Conservation (phyloP, 306 rosid genomes). For the Pyrus betulifolia region DNA sequence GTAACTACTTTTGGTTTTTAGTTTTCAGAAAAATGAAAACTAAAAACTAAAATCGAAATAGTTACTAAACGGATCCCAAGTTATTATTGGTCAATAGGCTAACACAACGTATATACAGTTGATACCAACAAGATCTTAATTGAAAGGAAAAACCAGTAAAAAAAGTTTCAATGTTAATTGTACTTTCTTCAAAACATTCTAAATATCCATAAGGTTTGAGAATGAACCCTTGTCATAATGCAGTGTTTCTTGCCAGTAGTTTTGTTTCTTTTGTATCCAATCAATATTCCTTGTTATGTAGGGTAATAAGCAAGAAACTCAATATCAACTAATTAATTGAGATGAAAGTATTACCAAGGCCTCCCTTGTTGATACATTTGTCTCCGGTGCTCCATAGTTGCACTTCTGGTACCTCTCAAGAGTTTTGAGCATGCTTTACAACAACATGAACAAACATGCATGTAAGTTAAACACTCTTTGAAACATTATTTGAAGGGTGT, state of each 20-base stretch:
- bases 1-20: too few relatives aligned
- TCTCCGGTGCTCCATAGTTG: constrained; percentile 94
- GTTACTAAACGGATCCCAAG: background rate
- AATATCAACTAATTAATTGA: background rate
- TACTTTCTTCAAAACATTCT: background rate
- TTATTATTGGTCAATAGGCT: background rate
- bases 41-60: too few relatives aligned
- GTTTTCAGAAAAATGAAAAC: too few relatives aligned
- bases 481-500: background rate
- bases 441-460: background rate
- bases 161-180: background rate
- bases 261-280: background rate
- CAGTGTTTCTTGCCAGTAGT: background rate
- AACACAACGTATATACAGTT: background rate
- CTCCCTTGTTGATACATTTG: constrained; percentile 75
- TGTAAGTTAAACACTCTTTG: too few relatives aligned
- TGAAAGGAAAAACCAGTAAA: background rate
- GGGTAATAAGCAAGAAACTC: background rate
- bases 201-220: background rate
- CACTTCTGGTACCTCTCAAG: constrained; percentile 98
- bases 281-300: background rate
- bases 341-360: constrained; percentile 59
- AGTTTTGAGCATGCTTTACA: constrained; percentile 89
- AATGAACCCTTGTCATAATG: background rate
- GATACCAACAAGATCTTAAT: background rate